Base-by-base conservation (phyloP, 768 basidiomycete genomes). In the Boletus sp. region DNA sequence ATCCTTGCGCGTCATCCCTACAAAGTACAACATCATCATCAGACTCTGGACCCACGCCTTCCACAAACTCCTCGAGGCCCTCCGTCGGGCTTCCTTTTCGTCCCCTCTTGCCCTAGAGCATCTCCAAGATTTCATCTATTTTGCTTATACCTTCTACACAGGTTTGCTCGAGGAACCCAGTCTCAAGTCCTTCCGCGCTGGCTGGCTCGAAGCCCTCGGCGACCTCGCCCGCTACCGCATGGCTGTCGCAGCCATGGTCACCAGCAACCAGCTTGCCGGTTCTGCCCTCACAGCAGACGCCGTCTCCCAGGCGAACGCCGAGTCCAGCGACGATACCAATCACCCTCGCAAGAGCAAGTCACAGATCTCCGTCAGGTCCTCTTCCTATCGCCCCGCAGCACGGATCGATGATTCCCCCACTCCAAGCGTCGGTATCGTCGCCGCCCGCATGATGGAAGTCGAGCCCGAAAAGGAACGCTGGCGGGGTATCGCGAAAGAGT, bases 121-220 rank as follows among this genome's bases (percentile, higher is more conserved):
- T 55, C 82, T 98, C 0, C 90, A 93, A 64, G 94, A 94, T 57
- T 95, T 94, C 61, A 92, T 97, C 40, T 93, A 94, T 63, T 97
- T 93, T 60, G 90, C 96, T 0, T 99, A 98, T 73, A 85, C 85
- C 0, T 96, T 95, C 64, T 98, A 98, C 74, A 88, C 93, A 0
- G 84, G 87, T 37, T 80, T 98, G 3, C 76, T 93, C 47, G 96
- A 98, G 64, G 89, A 97, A 66, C 83, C 80, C 9, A 78, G 76
- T 1, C 79, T 98, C 42, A 72, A 69, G 2, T 69, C 74, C 7
- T 97, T 93, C 76, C 84, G 86, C 54, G 75, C 82, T 2, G 85
- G 87, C 17, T 99, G 97, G 97, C 82, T 98, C 48, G 97, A 99
- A 69, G 93, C 95, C 4, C 84, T 99, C 15, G 97, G 97, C 23